Base-by-base conservation (phyloP, 73 alveolate genomes). In the Paramecium sonneborni region DNA sequence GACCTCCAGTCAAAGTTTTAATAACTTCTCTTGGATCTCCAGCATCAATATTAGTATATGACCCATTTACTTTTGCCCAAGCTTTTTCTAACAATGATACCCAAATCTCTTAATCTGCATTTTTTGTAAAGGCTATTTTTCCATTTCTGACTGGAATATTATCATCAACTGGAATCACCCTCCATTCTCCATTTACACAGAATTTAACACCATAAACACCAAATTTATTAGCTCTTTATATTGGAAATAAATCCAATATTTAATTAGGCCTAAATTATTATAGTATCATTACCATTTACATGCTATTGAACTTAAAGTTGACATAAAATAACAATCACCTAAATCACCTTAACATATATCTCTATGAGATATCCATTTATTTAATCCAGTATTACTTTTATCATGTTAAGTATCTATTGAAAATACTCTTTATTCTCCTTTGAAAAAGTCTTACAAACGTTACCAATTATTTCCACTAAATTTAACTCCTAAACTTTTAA, bases 61-160 rank as follows among this genome's bases (percentile, higher is more conserved):
- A 92, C 12, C 99, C 99, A 95, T 95, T 95, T 14, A 97, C 92
- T 94, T 98, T 98, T n/a, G 99, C 99, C 99, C 99, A 98, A 1
- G 99, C 98, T 94, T 98, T 98, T 94, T 98, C 99, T 30, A 98
- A 92, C 2, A 98, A 57, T 10, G 98, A 94, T 6, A 98, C 99
- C 99, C 99, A 98, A 35, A 97, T 86, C 92, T 97, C 99, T 20
- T 94, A 93, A 52, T 96, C 98, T 91, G 96, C 76, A 8, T 97
- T 96, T 84, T 94, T 92, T 1, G 98, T 88, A 91, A 97, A 97
- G 56, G 99, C 98, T 69, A 72, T 92, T 48, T 85, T 88, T n/a
- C 92, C 88, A 24, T 92, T 62, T 86, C 92, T 95, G 87, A 93
- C 95, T n/a, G 99, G 99, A 57, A 98, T 93, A 72, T 21, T 79